Evolutionary conservation across 805 yeast species (phyloP), one percentile per base, ranked within the genome.

Genomic region (Candida hispaniensis): DNA sequence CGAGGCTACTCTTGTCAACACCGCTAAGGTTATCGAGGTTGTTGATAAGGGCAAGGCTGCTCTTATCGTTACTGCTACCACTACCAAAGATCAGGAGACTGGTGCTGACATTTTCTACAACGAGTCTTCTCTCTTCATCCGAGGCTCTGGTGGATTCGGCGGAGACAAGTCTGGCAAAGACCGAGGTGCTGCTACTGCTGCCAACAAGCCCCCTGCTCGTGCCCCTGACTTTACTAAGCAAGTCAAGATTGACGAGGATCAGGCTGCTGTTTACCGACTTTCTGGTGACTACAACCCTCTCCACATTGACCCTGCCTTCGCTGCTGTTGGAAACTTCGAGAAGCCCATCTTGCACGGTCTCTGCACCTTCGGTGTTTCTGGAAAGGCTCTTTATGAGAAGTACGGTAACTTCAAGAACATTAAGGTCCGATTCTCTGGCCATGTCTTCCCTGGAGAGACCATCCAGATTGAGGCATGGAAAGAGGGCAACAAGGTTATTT

Each of bases 231-330:
- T 70, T 50, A 73, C 67, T 39, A 55, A 59, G 28, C 70, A 66
- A 26, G 67, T 72, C 48, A 59, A 67, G 45, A 79, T 91, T 2
- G 53, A 67, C 16, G 64, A 58, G 26, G 80, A 85, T 55, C 83
- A 75, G 56, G 96, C 96, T 28, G 82, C 94, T 4, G 59, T 86
- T 39, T 88, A 88, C 64, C 73, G 98, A 56, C 65, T 88, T 42
- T 77, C 88, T 42, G 97, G 95, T 38, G 98, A 88, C 64, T 76
- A 75, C 58, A 88, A 88, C 59, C 98, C 98, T 41, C 69, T 88
- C 48, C 98, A 86, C 63, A 77, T 88, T 54, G 97, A 88, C 61
- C 96, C 97, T 12, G 65, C 56, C 18, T 79, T 86, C 59, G 96
- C 97, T 10, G 71, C 75, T 44, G 80, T 80, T 39, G 96, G 88